These are phyloP conservation scores for Chrysanthemum makinoi DNA, from an alignment of 129 eudicot species.

Conservation along the genomic window DNA sequence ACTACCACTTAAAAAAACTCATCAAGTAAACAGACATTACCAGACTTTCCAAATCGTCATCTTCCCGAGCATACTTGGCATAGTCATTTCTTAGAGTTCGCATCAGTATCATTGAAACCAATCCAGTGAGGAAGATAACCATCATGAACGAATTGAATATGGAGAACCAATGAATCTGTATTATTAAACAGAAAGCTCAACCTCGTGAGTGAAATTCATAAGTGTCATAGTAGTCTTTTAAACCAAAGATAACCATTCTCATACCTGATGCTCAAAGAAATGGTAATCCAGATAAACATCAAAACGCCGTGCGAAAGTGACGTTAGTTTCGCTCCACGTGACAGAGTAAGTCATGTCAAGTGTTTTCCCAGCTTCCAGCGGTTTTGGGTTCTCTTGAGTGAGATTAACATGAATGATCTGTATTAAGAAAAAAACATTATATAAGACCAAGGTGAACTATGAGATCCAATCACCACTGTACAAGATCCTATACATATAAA, in stretches of 20 bases:
- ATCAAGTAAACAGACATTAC: conserved; percentile 37
- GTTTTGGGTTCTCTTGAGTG: conserved; percentile 83
- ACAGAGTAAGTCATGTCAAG: conserved; percentile 90
- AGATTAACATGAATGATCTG: conserved; percentile 98
- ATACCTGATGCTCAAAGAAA: conserved; percentile 97
- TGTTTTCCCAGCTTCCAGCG: conserved; percentile 77
- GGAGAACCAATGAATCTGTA: conserved; percentile 94
- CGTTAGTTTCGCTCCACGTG: conserved; percentile 75
- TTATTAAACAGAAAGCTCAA: conserved; percentile 1
- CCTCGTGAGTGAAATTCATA: neutral
- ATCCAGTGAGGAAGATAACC: conserved; percentile 89
- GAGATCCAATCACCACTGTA: conserved; percentile 13
- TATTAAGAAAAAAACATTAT: conserved; percentile 21
- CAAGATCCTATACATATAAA: conserved; percentile 4
- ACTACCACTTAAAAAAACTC: neutral
- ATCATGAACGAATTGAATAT: conserved; percentile 95
- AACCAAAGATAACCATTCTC: neutral
- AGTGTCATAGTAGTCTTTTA: neutral
- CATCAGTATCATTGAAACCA: conserved; percentile 91
- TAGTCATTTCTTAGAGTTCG: conserved; percentile 91
- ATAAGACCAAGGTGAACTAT: conserved; percentile 3
- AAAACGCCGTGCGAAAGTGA: conserved; percentile 79
- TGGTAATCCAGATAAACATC: conserved; percentile 97
- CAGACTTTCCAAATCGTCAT: conserved; percentile 87
- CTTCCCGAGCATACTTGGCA: conserved; percentile 95